Evolutionary conservation across 2,329 filamentous ascomycete species (phyloP), one percentile per base, ranked within the genome.

Genomic region (Paecilomyces sp.): DNA sequence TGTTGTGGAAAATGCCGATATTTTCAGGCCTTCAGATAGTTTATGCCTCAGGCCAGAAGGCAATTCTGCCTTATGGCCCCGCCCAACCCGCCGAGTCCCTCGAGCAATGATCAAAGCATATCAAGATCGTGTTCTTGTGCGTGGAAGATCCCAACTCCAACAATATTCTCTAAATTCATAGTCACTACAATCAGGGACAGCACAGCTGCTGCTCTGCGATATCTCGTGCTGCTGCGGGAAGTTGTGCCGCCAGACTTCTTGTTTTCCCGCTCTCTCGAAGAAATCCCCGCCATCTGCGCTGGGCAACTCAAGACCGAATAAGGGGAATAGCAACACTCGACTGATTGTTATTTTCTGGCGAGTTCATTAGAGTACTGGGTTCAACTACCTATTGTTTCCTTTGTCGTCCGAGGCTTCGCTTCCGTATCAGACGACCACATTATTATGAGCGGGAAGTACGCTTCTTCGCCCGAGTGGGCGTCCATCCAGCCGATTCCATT

Each of bases 401-500:
- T 3, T 22, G 15, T 53, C 51, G 25, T 28, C 6, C 5, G 22
- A 53, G 3, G 25, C n/a, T 6, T 53, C 9, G 13, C 51, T 15
- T 30, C 51, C 24, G 28, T 11, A 11, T 22, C 24, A 28, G 28
- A 9, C 51, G 28, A 30, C 13, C 51, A 30, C 22, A 30, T 6
- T 24, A 30, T 11, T 11, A 53, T 53, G 51, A 53, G 51, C 24
- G 71, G 63, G 30, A 68, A 63, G 63, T 89, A 90, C 73, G 81
- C 83, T 57, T 80, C 82, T 62, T 87, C 92, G 73, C 87, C 90
- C 1, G 83, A 81, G 63, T 97, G 92, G 93, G 86, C 90, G 65
- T 91, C 95, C 77, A 82, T 97, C 57, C 80, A 85, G 57, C 92
- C 92, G 22, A 88, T 97, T 59, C 87, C 90, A 3, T 87, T 94